Evolutionary conservation across 2,329 filamentous ascomycete genomes (phyloP), one percentile per base, ranked within the genome.

Genomic region (Didymella arachidicola): DNA sequence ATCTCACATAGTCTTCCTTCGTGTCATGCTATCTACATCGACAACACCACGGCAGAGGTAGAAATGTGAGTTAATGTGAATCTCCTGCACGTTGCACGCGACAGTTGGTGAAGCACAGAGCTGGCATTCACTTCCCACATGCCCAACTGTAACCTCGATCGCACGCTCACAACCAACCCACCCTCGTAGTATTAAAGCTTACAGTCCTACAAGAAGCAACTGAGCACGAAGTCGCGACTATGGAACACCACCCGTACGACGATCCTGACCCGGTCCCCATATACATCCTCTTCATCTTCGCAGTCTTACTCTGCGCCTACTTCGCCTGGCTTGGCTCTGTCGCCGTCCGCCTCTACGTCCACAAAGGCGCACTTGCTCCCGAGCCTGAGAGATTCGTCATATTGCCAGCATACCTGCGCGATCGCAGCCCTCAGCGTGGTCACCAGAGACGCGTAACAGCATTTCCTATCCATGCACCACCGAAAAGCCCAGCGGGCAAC

Each of bases 261-360:
- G 47, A 34, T 19, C 46, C 54, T n/a, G 43, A 57, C 10, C 39
- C 60, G 1, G 16, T 25, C 4, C 54, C 65, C 4, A 46, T 65
- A 3, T 68, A 65, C 30, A 34, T 67, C 4, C 64, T 72, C 12
- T 25, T 69, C 16, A 27, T 62, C 27, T 32, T 73, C 32, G 52
- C 47, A 1, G 39, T 60, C n/a, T 43, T 60, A n/a, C 42, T 70
- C 39, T 62, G 63, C 56, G 34, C 44, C 22, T 73, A 60, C 45
- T 68, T 58, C 47, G 65, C 62, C 51, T 72, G 62, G 42, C 18
- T 71, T 8, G 66, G 65, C 42, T 61, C 57, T 0, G 55, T 67
- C 16, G 61, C 60, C 26, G 65, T 64, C 11, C 64, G 71, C 4
- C 62, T 73, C 1, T 72, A 66, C 59, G 67, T 69, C 53, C 71